phyloP scores from a whole-genome alignment of 106 monocot genomes.

The Triglochin maritima region DNA sequence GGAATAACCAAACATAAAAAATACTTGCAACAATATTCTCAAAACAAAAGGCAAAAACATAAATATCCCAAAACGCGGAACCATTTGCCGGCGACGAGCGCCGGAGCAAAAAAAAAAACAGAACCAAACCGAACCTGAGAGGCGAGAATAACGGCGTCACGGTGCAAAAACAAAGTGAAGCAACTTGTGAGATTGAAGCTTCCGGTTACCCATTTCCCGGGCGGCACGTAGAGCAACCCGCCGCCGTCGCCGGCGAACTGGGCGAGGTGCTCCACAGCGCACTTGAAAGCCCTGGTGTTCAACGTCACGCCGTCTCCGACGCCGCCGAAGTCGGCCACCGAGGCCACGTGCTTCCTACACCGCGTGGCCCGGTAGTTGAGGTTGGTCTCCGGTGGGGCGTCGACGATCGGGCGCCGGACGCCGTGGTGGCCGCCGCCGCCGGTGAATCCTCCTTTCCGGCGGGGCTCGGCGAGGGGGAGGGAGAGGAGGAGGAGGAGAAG shows the following conservation, averaged over 20 bases:
- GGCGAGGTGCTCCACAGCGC: slow-evolving; percentile 32
- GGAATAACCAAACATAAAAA: no score
- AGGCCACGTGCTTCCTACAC: slow-evolving; percentile 53
- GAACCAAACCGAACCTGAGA: slow-evolving; percentile 19
- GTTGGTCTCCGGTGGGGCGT: neutral
- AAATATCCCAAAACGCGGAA: neutral
- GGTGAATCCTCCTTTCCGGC: slow-evolving; percentile 2
- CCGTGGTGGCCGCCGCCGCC: neutral
- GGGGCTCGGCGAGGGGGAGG: neutral
- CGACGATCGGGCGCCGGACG: neutral
- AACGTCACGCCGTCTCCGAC: slow-evolving; percentile 67
- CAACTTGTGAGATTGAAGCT: slow-evolving; percentile 68
- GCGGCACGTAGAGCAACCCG: slow-evolving; percentile 38
- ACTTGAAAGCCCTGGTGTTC: slow-evolving; percentile 58
- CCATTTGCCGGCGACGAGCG: neutral
- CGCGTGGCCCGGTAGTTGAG: slow-evolving; percentile 10
- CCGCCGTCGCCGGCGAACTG: slow-evolving; percentile 31
- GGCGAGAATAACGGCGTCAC: slow-evolving; percentile 44
- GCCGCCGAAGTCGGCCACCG: slow-evolving; percentile 68
- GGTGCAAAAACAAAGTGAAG: slow-evolving; percentile 63
- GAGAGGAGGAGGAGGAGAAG: neutral
- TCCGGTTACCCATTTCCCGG: slow-evolving; percentile 66
- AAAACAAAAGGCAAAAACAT: neutral
- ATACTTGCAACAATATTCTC: no score
- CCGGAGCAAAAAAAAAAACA: neutral